Conservation (phyloP, 305 asterid genomes). For the Rubia tinctorum region DNA sequence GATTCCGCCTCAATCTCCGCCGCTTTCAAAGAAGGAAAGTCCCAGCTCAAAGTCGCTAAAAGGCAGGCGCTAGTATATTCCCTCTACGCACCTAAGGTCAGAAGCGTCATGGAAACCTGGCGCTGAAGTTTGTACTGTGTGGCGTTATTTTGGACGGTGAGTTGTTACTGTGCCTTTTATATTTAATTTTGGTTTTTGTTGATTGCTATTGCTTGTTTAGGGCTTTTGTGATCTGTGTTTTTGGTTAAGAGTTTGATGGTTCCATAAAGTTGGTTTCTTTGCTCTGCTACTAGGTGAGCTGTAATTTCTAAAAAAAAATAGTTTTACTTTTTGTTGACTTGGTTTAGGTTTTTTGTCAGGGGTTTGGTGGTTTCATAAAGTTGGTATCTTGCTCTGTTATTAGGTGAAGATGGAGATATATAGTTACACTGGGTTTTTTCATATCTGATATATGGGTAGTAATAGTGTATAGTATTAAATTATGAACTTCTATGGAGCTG, state of each 20-base stretch:
- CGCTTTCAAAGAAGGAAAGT: constrained; percentile 65
- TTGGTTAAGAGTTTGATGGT: not conserved
- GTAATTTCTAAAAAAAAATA: too few species aligned
- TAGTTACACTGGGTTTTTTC: not conserved
- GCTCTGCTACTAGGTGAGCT: not conserved
- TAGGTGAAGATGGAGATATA: not conserved
- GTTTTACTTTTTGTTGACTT: too few species aligned
- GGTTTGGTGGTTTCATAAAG: not conserved
- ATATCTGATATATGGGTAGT: not conserved
- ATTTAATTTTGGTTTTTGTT: not conserved
- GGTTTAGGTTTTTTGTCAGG: not conserved
- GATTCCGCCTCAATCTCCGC: constrained; percentile 42
- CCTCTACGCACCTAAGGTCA: constrained; percentile 56
- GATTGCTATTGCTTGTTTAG: not conserved
- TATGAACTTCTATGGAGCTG: too few species aligned
- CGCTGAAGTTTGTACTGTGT: not conserved
- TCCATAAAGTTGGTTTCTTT: constrained; percentile 2
- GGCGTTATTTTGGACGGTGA: not conserved
- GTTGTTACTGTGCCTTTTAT: not conserved
- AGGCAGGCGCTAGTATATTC: constrained; percentile 74
- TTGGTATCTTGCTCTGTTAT: not conserved
- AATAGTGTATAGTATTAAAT: too few species aligned
- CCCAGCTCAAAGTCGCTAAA: constrained; percentile 69
- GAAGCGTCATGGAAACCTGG: constrained; percentile 59
- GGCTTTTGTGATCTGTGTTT: not conserved